Evolutionary conservation across 1,284 basidiomycete genomes (phyloP).

Genomic region (Rhodotorula sp.): DNA sequence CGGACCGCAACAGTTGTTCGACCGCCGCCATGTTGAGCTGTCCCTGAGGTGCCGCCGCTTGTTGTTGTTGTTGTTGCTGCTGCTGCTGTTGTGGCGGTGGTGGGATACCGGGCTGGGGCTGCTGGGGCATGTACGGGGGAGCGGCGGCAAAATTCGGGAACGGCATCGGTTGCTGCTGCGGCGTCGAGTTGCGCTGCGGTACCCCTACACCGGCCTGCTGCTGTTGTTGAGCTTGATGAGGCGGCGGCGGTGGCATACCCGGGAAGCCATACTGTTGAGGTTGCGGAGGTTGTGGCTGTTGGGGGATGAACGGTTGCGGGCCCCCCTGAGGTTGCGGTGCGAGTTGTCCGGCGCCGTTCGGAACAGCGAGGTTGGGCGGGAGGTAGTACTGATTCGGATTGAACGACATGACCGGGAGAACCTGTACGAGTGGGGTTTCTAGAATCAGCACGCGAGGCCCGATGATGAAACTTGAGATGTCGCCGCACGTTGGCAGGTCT

Average conservation of each 20-base stretch:
- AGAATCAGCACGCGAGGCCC: neutral
- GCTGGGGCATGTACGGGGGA: conserved; percentile 2
- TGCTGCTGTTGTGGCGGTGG: neutral
- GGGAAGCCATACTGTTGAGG: conserved; percentile 6
- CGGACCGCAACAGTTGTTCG: conserved; percentile 28
- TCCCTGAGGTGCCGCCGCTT: neutral
- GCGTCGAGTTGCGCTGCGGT: neutral
- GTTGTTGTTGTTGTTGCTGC: neutral
- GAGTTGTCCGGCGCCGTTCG: neutral
- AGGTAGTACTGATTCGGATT: conserved; percentile 26
- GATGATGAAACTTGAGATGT: too few species aligned
- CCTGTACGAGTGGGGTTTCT: neutral
- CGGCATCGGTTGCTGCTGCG: neutral
- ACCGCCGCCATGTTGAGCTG: conserved; percentile 32
- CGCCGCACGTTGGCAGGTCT: too few species aligned
- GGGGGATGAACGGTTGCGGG: conserved; percentile 23
- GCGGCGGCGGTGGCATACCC: neutral
- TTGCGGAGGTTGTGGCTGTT: conserved; percentile 8
- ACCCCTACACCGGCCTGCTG: neutral
- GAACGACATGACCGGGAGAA: conserved; percentile 17
- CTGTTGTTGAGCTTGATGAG: neutral
- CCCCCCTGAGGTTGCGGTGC: neutral
- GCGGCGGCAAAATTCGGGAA: neutral
- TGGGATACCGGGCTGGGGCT: neutral
- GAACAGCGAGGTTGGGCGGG: neutral